Evolutionary conservation across 306 rosid genomes (phyloP).

Genomic region (Luffa acutangula): DNA sequence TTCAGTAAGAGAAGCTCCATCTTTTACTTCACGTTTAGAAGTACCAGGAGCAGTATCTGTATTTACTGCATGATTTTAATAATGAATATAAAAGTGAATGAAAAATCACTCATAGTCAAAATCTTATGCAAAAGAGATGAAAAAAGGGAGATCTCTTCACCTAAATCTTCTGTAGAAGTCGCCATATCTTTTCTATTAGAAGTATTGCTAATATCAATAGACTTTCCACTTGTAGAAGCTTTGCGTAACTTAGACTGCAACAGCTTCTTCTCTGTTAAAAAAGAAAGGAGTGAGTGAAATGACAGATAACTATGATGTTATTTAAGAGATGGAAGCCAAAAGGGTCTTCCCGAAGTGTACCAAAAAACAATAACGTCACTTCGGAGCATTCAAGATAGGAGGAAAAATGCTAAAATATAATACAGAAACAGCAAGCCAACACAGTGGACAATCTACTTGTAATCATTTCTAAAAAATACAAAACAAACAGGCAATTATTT

Average conservation of each 20-base stretch:
- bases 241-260: constrained; percentile 75
- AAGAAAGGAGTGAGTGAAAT: not conserved
- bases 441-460: not conserved
- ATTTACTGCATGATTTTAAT: constrained; percentile 31
- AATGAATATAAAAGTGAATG: constrained; percentile 8
- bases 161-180: constrained; percentile 86
- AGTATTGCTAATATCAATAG: constrained; percentile 33
- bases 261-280: constrained; percentile 69
- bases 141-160: constrained; percentile 23
- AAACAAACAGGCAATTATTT: not conserved
- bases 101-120: not conserved
- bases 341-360: not conserved
- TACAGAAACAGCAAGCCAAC: not conserved
- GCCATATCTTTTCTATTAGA: constrained; percentile 47
- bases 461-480: not conserved
- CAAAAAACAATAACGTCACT: not conserved
- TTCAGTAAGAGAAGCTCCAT: constrained; percentile 23
- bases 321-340: not conserved
- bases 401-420: not conserved
- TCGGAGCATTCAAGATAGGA: not conserved
- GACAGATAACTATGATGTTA: not conserved
- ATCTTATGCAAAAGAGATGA: not conserved
- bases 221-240: constrained; percentile 46
- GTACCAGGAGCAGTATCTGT: constrained; percentile 29
- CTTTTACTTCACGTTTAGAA: constrained; percentile 27